These are phyloP conservation scores for Austroboletus niveus DNA, from an alignment of 1,284 basidiomycete species.

Conservation along the genomic window DNA sequence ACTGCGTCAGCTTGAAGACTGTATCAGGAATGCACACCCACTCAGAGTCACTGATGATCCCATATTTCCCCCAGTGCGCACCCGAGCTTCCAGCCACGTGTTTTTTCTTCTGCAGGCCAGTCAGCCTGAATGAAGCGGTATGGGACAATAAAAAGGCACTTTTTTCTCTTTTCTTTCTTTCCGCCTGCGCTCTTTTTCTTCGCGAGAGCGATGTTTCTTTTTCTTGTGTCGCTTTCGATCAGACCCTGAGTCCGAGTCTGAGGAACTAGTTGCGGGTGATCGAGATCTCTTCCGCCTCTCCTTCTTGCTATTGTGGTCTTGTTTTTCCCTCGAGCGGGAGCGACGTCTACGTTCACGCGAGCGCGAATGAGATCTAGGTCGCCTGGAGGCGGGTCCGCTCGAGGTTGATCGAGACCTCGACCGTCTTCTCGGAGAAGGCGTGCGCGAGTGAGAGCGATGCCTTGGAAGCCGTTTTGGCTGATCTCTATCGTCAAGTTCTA, in stretches of 20 bases:
- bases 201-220: slow-evolving; percentile 45
- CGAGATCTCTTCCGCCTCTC: slow-evolving; percentile 38
- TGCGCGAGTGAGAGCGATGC: slow-evolving; percentile 22
- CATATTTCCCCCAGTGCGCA: slow-evolving; percentile 84
- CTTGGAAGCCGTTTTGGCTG: slow-evolving; percentile 3
- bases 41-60: slow-evolving; percentile 82
- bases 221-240: slow-evolving; percentile 43
- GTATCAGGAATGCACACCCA: slow-evolving; percentile 37
- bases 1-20: slow-evolving; percentile 12
- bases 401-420: slow-evolving; percentile 30
- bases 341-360: slow-evolving; percentile 25
- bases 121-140: not conserved
- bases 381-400: slow-evolving; percentile 11
- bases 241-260: slow-evolving; percentile 35
- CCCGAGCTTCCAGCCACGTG: slow-evolving; percentile 46
- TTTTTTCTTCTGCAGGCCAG: slow-evolving; percentile 51
- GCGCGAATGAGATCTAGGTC: slow-evolving; percentile 20
- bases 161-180: slow-evolving; percentile 71
- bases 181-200: slow-evolving; percentile 58
- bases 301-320: slow-evolving; percentile 25
- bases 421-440: slow-evolving; percentile 20
- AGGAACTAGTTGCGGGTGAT: slow-evolving; percentile 37
- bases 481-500: slow-evolving; percentile 9
- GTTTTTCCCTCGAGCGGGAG: slow-evolving; percentile 29
- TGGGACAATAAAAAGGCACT: slow-evolving; percentile 33